Evolutionary conservation across 1,284 basidiomycete species (phyloP).

Genomic region (Cutaneotrichosporon sp.): DNA sequence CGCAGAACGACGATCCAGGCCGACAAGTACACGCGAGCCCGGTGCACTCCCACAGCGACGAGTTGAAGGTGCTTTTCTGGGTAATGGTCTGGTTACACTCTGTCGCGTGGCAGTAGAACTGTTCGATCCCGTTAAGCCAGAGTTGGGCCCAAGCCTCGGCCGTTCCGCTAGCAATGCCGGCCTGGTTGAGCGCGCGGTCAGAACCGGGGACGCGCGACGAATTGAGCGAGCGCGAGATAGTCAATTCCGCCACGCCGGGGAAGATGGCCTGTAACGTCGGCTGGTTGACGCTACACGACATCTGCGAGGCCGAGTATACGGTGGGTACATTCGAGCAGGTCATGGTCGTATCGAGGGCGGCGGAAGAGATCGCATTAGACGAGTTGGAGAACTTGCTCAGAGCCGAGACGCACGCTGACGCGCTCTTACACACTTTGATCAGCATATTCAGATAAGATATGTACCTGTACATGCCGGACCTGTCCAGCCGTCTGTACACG

Average conservation of each 20-base stretch:
- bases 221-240: conserved; percentile 72
- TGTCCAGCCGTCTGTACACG: conserved; percentile 69
- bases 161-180: conserved; percentile 56
- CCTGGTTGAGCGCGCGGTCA: conserved; percentile 9
- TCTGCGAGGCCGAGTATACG: conserved; percentile 38
- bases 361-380: conserved; percentile 2
- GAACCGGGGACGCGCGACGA: conserved; percentile 63
- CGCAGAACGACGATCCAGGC: conserved; percentile 69
- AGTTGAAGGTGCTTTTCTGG: conserved; percentile 37
- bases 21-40: conserved; percentile 72
- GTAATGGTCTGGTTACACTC: conserved; percentile 64
- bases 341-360: conserved; percentile 30
- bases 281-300: conserved; percentile 59
- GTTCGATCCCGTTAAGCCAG: conserved; percentile 75
- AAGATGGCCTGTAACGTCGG: conserved; percentile 73
- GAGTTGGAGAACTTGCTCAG: conserved; percentile 18
- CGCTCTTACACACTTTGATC: conserved; percentile 34
- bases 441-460: conserved; percentile 14
- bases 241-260: conserved; percentile 66
- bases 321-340: conserved; percentile 35
- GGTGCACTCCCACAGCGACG: conserved; percentile 64
- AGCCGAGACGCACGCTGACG: conserved; percentile 32
- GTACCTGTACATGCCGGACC: conserved; percentile 70
- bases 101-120: conserved; percentile 72
- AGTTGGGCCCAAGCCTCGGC: conserved; percentile 69